A percentile compares a stretch with the other conserved stretches of the same genome.
These are phyloP conservation scores for Lanmaoa rubissima DNA, from an alignment of 768 basidiomycete genomes.

Conservation along the genomic window DNA sequence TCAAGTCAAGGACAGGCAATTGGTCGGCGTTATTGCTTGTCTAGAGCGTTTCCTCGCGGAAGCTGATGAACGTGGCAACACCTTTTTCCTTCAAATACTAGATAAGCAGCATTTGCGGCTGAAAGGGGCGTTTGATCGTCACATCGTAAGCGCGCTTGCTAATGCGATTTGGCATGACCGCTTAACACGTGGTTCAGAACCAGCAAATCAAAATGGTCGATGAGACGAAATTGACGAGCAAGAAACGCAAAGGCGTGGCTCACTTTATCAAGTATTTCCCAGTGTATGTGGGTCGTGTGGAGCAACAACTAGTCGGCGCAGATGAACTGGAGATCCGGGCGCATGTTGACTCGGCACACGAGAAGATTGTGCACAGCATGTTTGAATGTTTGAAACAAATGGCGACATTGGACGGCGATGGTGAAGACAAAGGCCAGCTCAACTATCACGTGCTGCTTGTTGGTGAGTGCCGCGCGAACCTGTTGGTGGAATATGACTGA, in stretches of 20 bases:
- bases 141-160: conserved; percentile 49
- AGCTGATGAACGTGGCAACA: conserved; percentile 76
- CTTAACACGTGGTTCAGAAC: conserved; percentile 44
- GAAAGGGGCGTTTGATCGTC: conserved; percentile 73
- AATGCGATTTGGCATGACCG: background rate
- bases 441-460: conserved; percentile 96
- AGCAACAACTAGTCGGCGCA: conserved; percentile 76
- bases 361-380: conserved; percentile 85
- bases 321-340: conserved; percentile 75
- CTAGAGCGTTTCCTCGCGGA: conserved; percentile 77
- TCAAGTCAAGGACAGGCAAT: conserved; percentile 54
- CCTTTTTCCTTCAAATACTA: conserved; percentile 68
- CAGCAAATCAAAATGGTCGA: conserved; percentile 88
- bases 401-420: conserved; percentile 92
- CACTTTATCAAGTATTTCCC: conserved; percentile 95
- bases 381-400: conserved; percentile 93
- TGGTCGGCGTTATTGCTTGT: conserved; percentile 77
- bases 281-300: conserved; percentile 77
- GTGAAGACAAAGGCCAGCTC: conserved; percentile 93
- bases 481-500: conserved; percentile 1
- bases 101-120: conserved; percentile 82
- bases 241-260: conserved; percentile 89
- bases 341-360: conserved; percentile 80
- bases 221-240: conserved; percentile 85
- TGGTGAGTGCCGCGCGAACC: conserved; percentile 50